Percentiles rank a stretch among this genome's conserved stretches.
Conservation (phyloP, 331 rosid species). For the Quercus lobata region DNA sequence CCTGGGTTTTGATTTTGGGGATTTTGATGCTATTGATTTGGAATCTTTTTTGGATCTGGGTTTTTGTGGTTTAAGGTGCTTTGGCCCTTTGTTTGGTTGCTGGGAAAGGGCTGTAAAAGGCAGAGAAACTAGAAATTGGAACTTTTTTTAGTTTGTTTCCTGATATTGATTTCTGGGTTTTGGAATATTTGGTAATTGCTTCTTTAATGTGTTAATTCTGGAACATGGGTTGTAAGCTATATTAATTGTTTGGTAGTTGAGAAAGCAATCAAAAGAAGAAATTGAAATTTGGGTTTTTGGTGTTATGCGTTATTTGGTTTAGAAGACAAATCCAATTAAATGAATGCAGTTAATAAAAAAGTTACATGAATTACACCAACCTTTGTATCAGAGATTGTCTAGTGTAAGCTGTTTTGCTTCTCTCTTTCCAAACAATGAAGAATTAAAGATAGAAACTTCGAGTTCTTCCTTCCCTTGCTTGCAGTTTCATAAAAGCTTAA, state of each 20-base stretch:
- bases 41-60: slow-evolving; percentile 15
- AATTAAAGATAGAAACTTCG: not conserved
- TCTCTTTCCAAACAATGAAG: not conserved
- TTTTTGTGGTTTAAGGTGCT: slow-evolving; percentile 11
- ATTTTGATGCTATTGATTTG: slow-evolving; percentile 9
- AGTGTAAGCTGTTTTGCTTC: not conserved
- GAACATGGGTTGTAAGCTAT: not conserved
- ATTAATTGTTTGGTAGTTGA: slow-evolving; percentile 9
- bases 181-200: not conserved
- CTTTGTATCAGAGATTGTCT: not conserved
- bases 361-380: not conserved
- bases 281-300: not conserved
- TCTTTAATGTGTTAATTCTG: not conserved
- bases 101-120: not conserved
- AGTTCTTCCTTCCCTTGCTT: slow-evolving; percentile 8
- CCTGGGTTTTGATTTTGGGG: slow-evolving; percentile 7
- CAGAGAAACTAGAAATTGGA: too few relatives aligned
- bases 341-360: not conserved
- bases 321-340: not conserved
- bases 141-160: not conserved
- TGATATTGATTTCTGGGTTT: not conserved
- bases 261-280: slow-evolving; percentile 3
- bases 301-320: not conserved
- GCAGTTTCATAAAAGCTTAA: not conserved
- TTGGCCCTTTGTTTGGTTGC: slow-evolving; percentile 21